These are phyloP conservation scores for Apiosordaria backusii DNA, from an alignment of 495 filamentous ascomycete species.

Conservation along the genomic window DNA sequence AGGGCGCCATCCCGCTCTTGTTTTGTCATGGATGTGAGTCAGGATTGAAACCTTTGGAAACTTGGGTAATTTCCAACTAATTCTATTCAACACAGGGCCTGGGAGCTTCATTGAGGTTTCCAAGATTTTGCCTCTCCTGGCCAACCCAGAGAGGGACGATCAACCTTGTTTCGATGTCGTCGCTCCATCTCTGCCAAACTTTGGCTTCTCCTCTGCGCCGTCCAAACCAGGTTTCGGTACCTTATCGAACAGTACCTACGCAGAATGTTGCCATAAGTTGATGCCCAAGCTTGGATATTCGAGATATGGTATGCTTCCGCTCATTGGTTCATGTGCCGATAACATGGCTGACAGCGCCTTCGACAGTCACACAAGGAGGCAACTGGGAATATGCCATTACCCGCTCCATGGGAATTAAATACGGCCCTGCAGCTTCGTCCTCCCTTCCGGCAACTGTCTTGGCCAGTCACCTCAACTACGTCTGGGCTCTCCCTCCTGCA, in stretches of 20 bases:
- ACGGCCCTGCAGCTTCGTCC: conserved; percentile 41
- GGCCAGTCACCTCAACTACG: conserved; percentile 64
- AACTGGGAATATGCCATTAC: conserved; percentile 67
- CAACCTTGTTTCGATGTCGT: conserved; percentile 60
- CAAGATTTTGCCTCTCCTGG: conserved; percentile 59
- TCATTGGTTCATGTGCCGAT: not conserved
- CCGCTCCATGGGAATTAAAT: conserved; percentile 53
- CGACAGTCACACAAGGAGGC: conserved; percentile 59
- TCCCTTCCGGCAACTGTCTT: conserved; percentile 33
- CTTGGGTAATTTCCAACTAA: not conserved
- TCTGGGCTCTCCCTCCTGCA: conserved; percentile 37
- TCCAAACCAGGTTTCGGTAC: conserved; percentile 20
- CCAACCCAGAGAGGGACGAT: conserved; percentile 31
- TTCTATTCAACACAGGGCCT: conserved; percentile 48
- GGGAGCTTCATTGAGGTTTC: conserved; percentile 65
- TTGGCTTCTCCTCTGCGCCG: conserved; percentile 14
- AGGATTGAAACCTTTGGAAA: not conserved
- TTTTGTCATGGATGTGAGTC: conserved; percentile 56
- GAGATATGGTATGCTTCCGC: conserved; percentile 31
- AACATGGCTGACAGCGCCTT: not conserved
- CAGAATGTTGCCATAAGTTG: conserved; percentile 18
- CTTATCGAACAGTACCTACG: conserved; percentile 9
- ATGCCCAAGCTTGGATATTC: conserved; percentile 20
- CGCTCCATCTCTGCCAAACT: conserved; percentile 61
- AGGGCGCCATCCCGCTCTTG: conserved; percentile 50